Conservation (phyloP, 2,329 filamentous ascomycete genomes). For the Monosporascus sp. region DNA sequence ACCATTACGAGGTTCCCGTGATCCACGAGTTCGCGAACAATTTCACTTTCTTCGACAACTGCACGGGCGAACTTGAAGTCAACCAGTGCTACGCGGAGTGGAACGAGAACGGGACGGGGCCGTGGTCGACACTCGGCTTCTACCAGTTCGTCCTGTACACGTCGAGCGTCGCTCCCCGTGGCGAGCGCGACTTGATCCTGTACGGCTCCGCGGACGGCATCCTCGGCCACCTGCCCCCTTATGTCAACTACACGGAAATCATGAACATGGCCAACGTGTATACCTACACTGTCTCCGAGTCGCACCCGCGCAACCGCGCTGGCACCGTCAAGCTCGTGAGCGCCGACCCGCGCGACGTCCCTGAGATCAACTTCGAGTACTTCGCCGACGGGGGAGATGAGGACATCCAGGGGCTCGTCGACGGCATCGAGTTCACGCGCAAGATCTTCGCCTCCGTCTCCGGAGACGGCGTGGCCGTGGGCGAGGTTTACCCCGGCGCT, state of each 20-base stretch:
- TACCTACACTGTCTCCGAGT: conserved; percentile 45
- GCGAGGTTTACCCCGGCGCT: conserved; percentile 16
- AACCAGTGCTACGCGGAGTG: conserved; percentile 25
- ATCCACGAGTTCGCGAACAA: conserved; percentile 35
- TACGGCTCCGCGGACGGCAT: conserved; percentile 35
- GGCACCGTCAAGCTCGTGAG: conserved; percentile 58
- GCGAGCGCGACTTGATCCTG: conserved; percentile 29
- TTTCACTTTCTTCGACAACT: conserved; percentile 30
- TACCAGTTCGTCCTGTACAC: conserved; percentile 24
- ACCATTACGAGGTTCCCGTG: conserved; percentile 45
- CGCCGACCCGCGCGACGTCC: conserved; percentile 57
- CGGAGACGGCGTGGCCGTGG: conserved; percentile 31
- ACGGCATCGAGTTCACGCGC: conserved; percentile 49
- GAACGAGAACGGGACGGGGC: conserved; percentile 16
- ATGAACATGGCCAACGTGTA: conserved; percentile 36
- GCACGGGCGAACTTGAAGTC: conserved; percentile 27
- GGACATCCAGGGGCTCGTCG: conserved; percentile 48
- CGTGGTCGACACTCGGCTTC: conserved; percentile 30
- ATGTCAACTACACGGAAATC: conserved; percentile 23
- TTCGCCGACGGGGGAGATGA: conserved; percentile 42
- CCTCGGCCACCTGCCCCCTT: conserved; percentile 34
- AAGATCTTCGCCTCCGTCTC: conserved; percentile 36
- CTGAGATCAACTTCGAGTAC: conserved; percentile 58
- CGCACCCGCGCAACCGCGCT: conserved; percentile 51
- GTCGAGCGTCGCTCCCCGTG: conserved; percentile 20